Evolutionary conservation across 2,329 filamentous ascomycete genomes (phyloP), one percentile per base, ranked within the genome.

Genomic region (Ilyonectria sp.): DNA sequence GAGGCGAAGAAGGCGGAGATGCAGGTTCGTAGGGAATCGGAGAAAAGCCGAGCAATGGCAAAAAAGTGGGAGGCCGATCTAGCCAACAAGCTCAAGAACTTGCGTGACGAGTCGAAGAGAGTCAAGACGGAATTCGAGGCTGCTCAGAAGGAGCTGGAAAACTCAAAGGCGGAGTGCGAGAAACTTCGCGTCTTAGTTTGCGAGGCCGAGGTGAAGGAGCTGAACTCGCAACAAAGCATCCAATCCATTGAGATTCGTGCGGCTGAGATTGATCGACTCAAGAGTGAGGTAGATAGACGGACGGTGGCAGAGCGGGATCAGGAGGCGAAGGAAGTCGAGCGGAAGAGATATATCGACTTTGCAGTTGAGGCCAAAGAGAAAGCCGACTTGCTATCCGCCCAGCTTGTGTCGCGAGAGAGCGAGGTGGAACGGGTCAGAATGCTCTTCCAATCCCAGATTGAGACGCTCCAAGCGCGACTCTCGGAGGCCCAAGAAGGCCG

Each of bases 11-110:
- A 91, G 72, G 84, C 88, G 2, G 92, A 93, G 78, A 84, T 89
- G 67, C 91, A 93, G 75, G 86, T 92, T 57, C 91, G 90, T 74
- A 92, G 90, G 70, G 93, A 95, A 74, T 90, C 89, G 0, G 89
- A 93, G 67, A 92, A 90, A 72, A 91, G 91, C 50, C 89, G 93
- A 37, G 90, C 87, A 44, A 87, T 94, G 72, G 88, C 91, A 1
- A 93, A 93, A 81, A 95, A 93, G 77, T 93, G 92, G 88, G 93
- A 95, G 75, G 88, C 86, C 2, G 91, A 94, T 71, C 84, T 94
- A 35, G 89, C 87, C 55, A 85, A 85, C 59, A 94, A 93, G 79
- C 82, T 94, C 49, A 87, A 89, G 69, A 82, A 83, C 4, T 84
- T 94, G 46, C 87, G 90, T 56, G 92, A 94, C 65, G 92, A 94